A percentile compares a stretch with the other conserved stretches of the same genome.
Evolutionary conservation across 768 basidiomycete species (phyloP).

Genomic region (Suillus brevipes): DNA sequence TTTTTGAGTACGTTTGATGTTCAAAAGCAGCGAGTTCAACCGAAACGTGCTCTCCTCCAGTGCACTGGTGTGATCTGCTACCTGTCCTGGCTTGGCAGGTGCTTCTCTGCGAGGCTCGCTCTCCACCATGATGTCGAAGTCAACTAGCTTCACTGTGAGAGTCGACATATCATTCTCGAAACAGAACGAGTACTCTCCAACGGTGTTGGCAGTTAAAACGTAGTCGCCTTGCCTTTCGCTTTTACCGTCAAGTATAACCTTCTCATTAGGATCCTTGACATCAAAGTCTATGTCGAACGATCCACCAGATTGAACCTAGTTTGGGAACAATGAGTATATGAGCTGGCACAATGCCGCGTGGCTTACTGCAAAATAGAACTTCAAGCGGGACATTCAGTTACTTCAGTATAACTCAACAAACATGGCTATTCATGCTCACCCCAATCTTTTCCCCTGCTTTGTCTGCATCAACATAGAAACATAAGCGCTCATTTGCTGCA

Average conservation of each 20-base stretch:
- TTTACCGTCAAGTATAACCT: conserved; percentile 81
- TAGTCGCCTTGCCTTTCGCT: conserved; percentile 96
- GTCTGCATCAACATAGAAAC: conserved; percentile 97
- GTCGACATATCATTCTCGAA: conserved; percentile 98
- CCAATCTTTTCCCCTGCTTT: conserved; percentile 92
- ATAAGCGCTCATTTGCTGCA: conserved; percentile 76
- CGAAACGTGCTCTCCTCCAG: conserved; percentile 96
- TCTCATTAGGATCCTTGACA: conserved; percentile 88
- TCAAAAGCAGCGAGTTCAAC: conserved; percentile 82
- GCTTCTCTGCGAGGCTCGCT: conserved; percentile 90
- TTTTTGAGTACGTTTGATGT: conserved; percentile 91
- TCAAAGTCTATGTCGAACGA: conserved; percentile 96
- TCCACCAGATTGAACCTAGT: conserved; percentile 92
- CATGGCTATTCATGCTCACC: conserved; percentile 43
- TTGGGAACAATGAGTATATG: neutral
- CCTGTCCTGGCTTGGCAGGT: conserved; percentile 83
- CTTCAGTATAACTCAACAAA: conserved; percentile 5
- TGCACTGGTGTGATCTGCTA: conserved; percentile 89
- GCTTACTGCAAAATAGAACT: conserved; percentile 97
- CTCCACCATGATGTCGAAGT: conserved; percentile 98
- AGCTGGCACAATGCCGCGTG: neutral
- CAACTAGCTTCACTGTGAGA: conserved; percentile 90
- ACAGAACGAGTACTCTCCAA: conserved; percentile 94
- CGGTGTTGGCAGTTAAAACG: conserved; percentile 89
- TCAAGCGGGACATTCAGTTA: conserved; percentile 12